These are phyloP conservation scores for Isatis lusitanica DNA, from an alignment of 441 rosid genomes.

Conservation along the genomic window DNA sequence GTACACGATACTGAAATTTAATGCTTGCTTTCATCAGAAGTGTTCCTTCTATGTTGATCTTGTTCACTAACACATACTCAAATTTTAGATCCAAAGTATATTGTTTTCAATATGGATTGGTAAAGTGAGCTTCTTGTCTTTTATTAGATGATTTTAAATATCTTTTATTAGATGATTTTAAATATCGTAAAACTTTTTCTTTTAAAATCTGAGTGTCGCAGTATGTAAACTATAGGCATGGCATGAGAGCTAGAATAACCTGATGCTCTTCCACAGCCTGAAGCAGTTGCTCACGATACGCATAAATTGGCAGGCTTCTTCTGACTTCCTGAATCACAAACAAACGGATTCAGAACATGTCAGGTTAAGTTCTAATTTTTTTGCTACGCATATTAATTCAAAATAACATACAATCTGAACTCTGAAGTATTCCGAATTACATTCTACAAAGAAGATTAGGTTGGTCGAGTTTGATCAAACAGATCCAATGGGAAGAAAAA, in stretches of 20 bases:
- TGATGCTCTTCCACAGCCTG: conserved; percentile 73
- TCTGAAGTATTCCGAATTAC: conserved; percentile 2
- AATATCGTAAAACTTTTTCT: not conserved
- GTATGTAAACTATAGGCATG: not conserved
- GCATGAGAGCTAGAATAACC: conserved; percentile 45
- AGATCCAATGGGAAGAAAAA: not conserved
- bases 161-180: not conserved
- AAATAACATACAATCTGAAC: conserved; percentile 5
- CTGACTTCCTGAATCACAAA: conserved; percentile 69
- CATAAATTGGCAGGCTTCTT: conserved; percentile 81
- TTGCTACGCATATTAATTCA: not conserved
- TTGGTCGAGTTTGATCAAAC: conserved; percentile 9
- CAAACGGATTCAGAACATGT: conserved; percentile 14
- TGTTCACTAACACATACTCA: conserved; percentile 5
- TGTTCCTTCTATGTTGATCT: not conserved
- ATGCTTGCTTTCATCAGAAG: not conserved
- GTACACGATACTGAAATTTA: conserved; percentile 11
- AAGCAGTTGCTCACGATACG: conserved; percentile 76
- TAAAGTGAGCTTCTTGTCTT: conserved; percentile 1
- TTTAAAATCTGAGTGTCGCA: not conserved
- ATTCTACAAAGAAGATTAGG: not conserved
- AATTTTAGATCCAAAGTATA: not conserved
- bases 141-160: not conserved
- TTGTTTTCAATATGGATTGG: not conserved
- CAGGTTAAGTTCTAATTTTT: not conserved